phyloP scores from a whole-genome alignment of 129 eudicot species.

The Lonicera japonica region DNA sequence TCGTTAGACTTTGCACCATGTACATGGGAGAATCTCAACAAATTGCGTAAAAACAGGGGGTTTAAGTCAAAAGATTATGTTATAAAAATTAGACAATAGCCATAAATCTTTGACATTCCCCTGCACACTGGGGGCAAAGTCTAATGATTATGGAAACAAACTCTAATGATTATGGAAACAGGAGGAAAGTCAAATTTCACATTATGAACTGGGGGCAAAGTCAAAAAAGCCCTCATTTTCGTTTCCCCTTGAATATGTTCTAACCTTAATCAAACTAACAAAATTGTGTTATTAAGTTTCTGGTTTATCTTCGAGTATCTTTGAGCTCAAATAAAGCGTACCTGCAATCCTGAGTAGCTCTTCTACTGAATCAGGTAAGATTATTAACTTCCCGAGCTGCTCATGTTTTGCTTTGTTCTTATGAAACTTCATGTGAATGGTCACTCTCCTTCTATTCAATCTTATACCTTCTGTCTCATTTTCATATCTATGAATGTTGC shows the following conservation, averaged over 20 bases:
- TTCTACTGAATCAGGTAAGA: slow-evolving; percentile 74
- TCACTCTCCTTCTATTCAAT: slow-evolving; percentile 50
- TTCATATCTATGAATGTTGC: slow-evolving; percentile 12
- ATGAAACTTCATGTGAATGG: slow-evolving; percentile 54
- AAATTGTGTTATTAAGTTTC: slow-evolving; percentile 3
- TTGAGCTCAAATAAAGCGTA: slow-evolving; percentile 28
- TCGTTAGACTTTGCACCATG: too few species aligned
- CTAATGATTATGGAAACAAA: too few species aligned
- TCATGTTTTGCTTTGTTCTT: slow-evolving; percentile 16
- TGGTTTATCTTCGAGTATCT: slow-evolving; percentile 1
- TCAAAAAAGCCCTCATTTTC: too few species aligned
- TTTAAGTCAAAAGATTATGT: too few species aligned
- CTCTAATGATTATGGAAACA: too few species aligned
- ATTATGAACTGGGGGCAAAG: too few species aligned
- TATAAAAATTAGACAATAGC: too few species aligned
- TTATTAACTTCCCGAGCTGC: slow-evolving; percentile 55
- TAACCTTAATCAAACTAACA: slow-evolving; percentile 4
- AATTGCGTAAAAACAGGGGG: too few species aligned
- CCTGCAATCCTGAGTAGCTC: slow-evolving; percentile 68
- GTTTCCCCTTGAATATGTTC: neutral
- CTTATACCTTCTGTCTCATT: slow-evolving; percentile 24
- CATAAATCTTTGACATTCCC: too few species aligned
- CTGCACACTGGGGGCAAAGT: too few species aligned
- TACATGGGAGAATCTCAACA: too few species aligned
- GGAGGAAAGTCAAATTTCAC: too few species aligned